A percentile compares a stretch with the other conserved stretches of the same genome.
phyloP scores from a whole-genome alignment of 768 basidiomycete species.

The Dioszegia aurantiaca region DNA sequence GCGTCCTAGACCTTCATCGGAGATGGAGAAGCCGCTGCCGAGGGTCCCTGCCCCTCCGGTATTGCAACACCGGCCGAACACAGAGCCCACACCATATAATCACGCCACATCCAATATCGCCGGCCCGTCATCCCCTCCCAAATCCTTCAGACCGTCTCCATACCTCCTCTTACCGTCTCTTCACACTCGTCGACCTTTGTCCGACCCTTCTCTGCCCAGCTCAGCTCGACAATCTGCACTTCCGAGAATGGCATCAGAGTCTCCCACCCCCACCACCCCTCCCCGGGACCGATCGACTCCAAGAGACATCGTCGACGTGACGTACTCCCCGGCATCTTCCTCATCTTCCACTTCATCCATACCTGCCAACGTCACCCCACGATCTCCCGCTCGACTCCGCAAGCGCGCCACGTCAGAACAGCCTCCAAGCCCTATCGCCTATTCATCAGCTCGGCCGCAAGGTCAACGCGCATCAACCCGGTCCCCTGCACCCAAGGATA shows the following conservation, averaged over 20 bases:
- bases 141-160: conserved; percentile 4
- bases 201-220: conserved; percentile 4
- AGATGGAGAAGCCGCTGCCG: conserved; percentile 13
- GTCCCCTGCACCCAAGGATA: conserved; percentile 5
- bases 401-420: conserved; percentile 29
- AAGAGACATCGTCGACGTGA: background rate
- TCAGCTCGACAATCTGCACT: background rate
- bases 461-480: background rate
- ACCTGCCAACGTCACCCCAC: conserved; percentile 20
- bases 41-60: conserved; percentile 7
- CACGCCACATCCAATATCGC: background rate
- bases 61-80: conserved; percentile 5
- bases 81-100: conserved; percentile 1
- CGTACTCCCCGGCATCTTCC: conserved; percentile 2
- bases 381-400: conserved; percentile 24
- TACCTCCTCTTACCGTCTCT: conserved; percentile 2
- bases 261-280: background rate
- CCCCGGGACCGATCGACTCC: background rate
- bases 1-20: background rate
- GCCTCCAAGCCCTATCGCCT: conserved; percentile 1
- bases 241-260: background rate
- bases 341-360: background rate
- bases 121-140: conserved; percentile 3
- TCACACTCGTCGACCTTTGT: background rate
- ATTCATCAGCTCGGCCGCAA: background rate